phyloP scores from a whole-genome alignment of 1,139 yeast genomes.

The Lodderomyces margitis region DNA sequence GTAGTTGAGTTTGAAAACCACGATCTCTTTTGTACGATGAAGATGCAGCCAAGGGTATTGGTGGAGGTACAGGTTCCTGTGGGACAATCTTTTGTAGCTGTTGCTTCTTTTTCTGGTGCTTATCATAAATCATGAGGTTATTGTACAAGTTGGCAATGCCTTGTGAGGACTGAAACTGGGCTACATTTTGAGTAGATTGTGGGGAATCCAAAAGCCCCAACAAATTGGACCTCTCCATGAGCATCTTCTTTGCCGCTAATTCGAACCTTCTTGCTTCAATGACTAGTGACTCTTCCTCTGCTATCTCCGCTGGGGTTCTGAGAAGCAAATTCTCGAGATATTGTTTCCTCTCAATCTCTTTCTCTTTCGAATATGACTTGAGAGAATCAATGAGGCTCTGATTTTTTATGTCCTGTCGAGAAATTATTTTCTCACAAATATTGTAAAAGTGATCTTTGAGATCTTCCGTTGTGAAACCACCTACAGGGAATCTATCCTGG shows the following conservation, averaged over 20 bases:
- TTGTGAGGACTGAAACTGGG: constrained; percentile 80
- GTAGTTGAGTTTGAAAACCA: constrained; percentile 51
- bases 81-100: constrained; percentile 39
- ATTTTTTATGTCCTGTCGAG: constrained; percentile 48
- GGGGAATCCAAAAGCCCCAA: constrained; percentile 86
- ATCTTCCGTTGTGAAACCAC: constrained; percentile 61
- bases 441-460: constrained; percentile 77
- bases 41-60: constrained; percentile 56
- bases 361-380: constrained; percentile 57
- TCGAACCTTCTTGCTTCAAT: constrained; percentile 93
- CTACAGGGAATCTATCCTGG: constrained; percentile 63
- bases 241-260: constrained; percentile 86
- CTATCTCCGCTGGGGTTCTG: constrained; percentile 93
- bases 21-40: constrained; percentile 51
- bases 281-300: constrained; percentile 93
- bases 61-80: constrained; percentile 58
- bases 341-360: constrained; percentile 75
- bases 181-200: constrained; percentile 70
- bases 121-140: constrained; percentile 75
- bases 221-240: constrained; percentile 77
- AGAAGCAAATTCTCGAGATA: constrained; percentile 74
- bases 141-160: constrained; percentile 87
- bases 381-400: constrained; percentile 49
- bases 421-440: constrained; percentile 35
- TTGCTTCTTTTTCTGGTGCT: constrained; percentile 48